A percentile compares a stretch with the other conserved stretches of the same genome.
These are phyloP conservation scores for Colletotrichum sp. DNA, from an alignment of 2,329 filamentous ascomycete genomes.

Conservation along the genomic window DNA sequence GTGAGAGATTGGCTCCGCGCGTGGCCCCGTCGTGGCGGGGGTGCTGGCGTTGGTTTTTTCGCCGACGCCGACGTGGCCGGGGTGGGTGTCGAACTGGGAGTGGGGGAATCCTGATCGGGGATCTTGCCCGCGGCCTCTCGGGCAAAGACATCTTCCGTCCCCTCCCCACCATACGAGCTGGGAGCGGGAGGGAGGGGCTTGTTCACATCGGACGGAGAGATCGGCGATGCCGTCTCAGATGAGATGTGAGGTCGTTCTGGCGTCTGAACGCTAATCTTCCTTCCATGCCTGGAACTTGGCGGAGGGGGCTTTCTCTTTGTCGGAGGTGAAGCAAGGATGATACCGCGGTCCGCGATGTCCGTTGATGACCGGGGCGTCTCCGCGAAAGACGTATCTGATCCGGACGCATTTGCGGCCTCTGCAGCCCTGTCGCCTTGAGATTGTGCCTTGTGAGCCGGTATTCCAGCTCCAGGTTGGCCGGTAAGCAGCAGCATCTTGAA, in stretches of 20 bases:
- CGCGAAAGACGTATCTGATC: background rate
- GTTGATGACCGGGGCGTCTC: conserved; percentile 65
- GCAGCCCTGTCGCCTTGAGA: conserved; percentile 56
- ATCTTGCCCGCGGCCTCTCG: conserved; percentile 57
- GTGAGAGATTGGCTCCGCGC: conserved; percentile 41
- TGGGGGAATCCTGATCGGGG: conserved; percentile 43
- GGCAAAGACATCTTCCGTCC: conserved; percentile 57
- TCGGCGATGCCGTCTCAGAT: conserved; percentile 26
- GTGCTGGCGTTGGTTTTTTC: conserved; percentile 53
- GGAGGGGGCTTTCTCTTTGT: conserved; percentile 75
- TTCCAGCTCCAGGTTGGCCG: conserved; percentile 54
- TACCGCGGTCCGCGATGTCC: conserved; percentile 59
- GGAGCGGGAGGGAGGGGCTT: conserved; percentile 67
- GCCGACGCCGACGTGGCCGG: conserved; percentile 39
- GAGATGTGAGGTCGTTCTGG: conserved; percentile 20
- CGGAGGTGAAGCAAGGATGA: conserved; percentile 40
- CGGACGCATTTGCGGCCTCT: conserved; percentile 42
- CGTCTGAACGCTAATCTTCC: conserved; percentile 63
- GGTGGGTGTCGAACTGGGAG: conserved; percentile 26
- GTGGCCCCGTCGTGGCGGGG: conserved; percentile 55
- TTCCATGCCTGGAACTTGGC: conserved; percentile 77
- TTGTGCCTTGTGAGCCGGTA: conserved; percentile 26
- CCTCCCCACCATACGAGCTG: conserved; percentile 50
- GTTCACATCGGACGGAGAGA: conserved; percentile 56
- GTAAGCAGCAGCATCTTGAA: conserved; percentile 81